Conservation (phyloP, 179 eudicot genomes). For the Spergularia azorica region DNA sequence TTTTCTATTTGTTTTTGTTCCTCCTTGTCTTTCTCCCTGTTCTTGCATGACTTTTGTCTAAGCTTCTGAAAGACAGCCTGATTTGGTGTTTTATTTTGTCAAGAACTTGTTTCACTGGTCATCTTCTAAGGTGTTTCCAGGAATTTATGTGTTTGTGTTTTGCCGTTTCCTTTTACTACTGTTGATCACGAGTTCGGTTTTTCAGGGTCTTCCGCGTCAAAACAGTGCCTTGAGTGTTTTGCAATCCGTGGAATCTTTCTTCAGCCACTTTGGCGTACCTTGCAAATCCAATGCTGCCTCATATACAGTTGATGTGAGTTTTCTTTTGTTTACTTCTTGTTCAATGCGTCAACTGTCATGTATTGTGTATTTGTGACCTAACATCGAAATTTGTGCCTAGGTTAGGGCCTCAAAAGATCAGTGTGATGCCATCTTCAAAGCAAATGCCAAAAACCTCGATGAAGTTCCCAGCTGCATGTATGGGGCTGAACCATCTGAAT, state of each 20-base stretch:
- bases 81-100: not conserved
- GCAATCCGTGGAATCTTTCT: constrained; percentile 66
- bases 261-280: constrained; percentile 54
- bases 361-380: not conserved
- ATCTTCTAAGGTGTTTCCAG: not conserved
- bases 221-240: constrained; percentile 62
- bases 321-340: constrained; percentile 7
- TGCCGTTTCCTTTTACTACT: not conserved
- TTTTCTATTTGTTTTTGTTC: not conserved
- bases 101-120: not conserved
- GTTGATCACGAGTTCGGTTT: constrained; percentile 8
- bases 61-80: not conserved
- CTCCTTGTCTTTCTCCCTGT: not conserved
- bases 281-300: constrained; percentile 54
- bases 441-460: constrained; percentile 29
- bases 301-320: constrained; percentile 72
- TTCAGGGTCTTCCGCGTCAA: constrained; percentile 80
- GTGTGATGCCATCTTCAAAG: constrained; percentile 54
- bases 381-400: constrained; percentile 32
- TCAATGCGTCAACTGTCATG: not conserved
- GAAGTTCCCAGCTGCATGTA: constrained; percentile 28
- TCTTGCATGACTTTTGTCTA: not conserved
- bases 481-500: constrained; percentile 18
- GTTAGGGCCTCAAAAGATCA: constrained; percentile 48
- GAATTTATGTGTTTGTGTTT: constrained; percentile 1